Percentiles rank a stretch among this genome's conserved stretches.
Conservation (phyloP, 208 protist genomes). For the Novymonas esmeraldas region DNA sequence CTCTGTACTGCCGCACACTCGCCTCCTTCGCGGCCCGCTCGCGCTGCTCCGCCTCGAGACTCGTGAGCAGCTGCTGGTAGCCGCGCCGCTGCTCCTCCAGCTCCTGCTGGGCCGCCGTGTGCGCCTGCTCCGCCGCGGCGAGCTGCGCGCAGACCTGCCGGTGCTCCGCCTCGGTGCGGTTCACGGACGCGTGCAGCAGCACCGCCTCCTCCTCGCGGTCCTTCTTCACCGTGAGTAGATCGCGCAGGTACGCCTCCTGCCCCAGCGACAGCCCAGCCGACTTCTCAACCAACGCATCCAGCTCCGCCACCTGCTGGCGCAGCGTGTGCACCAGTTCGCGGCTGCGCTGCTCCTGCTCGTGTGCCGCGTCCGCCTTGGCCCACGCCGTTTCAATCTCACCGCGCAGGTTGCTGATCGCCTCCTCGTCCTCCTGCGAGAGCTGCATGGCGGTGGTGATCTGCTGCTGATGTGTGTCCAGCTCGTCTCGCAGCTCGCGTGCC, state of each 20-base stretch:
- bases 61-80: conserved; percentile 65
- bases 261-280: conserved; percentile 92
- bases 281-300: conserved; percentile 94
- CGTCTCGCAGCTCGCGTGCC: conserved; percentile 93
- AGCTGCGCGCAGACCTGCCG: conserved; percentile 20
- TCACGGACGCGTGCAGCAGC: conserved; percentile 58
- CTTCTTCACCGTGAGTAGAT: conserved; percentile 93
- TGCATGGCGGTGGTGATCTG: conserved; percentile 97
- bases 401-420: conserved; percentile 93
- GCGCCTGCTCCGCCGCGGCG: conserved; percentile 4
- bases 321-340: conserved; percentile 95
- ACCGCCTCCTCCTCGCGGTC: conserved; percentile 92
- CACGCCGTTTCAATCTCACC: conserved; percentile 97
- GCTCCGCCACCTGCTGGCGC: conserved; percentile 94
- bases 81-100: conserved; percentile 44
- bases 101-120: conserved; percentile 26
- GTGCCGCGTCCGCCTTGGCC: conserved; percentile 97
- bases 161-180: conserved; percentile 76
- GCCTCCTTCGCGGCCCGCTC: conserved; percentile 88
- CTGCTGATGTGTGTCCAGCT: conserved; percentile 94
- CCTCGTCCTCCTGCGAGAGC: conserved; percentile 96
- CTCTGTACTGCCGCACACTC: conserved; percentile 89
- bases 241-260: conserved; percentile 95
- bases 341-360: conserved; percentile 96
- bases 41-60: conserved; percentile 67